These are phyloP conservation scores for Boletus rex-veris DNA, from an alignment of 768 basidiomycete genomes.

Conservation along the genomic window DNA sequence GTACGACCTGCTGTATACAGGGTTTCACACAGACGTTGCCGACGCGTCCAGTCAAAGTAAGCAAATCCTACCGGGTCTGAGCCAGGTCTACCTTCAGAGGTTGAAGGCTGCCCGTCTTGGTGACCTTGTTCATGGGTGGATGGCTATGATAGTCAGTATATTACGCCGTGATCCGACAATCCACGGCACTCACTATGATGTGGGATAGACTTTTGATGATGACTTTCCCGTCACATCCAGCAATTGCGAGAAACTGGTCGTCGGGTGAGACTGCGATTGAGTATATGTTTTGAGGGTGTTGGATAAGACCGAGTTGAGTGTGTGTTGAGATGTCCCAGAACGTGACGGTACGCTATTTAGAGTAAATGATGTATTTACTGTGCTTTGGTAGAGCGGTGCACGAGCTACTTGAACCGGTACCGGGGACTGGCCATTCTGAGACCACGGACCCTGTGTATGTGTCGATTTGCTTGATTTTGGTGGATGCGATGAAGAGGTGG, in stretches of 20 bases:
- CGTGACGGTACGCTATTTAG: not conserved
- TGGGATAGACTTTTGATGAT: not conserved
- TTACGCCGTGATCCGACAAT: not conserved
- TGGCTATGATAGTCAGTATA: too few species aligned
- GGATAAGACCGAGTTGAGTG: not conserved
- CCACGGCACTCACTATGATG: not conserved
- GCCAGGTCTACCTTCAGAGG: too few species aligned
- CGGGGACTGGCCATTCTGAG: not conserved
- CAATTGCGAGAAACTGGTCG: not conserved
- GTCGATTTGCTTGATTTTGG: not conserved
- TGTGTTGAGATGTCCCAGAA: not conserved
- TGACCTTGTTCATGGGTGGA: too few species aligned
- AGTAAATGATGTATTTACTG: not conserved
- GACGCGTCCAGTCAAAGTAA: too few species aligned
- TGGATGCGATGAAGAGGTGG: not conserved
- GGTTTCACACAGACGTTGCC: too few species aligned
- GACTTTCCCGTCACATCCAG: not conserved
- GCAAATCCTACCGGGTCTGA: too few species aligned
- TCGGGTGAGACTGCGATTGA: not conserved
- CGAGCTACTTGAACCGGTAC: rapidly evolving
- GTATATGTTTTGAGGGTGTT: not conserved
- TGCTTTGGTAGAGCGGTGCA: not conserved
- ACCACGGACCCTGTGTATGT: not conserved
- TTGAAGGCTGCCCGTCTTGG: too few species aligned
- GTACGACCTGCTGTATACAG: too few species aligned